Base-by-base conservation (phyloP, 2,329 filamentous ascomycete species). In the Aspergillus ustus region DNA sequence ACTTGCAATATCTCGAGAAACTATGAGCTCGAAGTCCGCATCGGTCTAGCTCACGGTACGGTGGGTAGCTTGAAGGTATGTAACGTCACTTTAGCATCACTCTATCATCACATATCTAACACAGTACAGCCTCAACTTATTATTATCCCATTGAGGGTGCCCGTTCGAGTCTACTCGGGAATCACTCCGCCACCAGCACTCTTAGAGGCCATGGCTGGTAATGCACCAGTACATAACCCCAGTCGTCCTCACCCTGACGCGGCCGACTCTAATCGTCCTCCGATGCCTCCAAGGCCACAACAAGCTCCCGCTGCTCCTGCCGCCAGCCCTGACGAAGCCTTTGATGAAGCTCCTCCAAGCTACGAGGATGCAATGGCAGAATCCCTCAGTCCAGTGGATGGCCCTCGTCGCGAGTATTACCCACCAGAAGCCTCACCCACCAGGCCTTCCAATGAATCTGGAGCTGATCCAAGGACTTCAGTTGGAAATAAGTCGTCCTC, bases 321-420 rank as follows among this genome's bases (percentile, higher is more conserved):
- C 19, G 61, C 64, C 31, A 68, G 68, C 59, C 62, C 67, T 46
- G 64, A 67, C 44, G 67, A 70, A 22, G 64, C 31, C 29, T 74
- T 73, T 66, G 89, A 92, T 34, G 92, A 95, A 59, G 91, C 92
- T n/a, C 93, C 94, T 19, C 93, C 93, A 7, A 97, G 92, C 71
- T 98, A 98, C 72, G 93, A 97, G 77, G 93, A 97, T 77, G 93
- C 92, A 13, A 89, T 97, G 78, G 93, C 92, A 7, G 89, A 91
- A 66, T 86, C 89, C 61, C 78, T 95, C 64, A 89, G 86, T 40
- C 91, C 92, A 1, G 86, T 92, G 59, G 86, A 92, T 72, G 90
- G 88, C 63, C 80, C 89, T 28, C 83, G 93, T 69, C 76, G 79
- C 70, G 78, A 82, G 71, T 82, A 82, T 77, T 76, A 79, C 73